A percentile compares a stretch with the other conserved stretches of the same genome.
phyloP scores from a whole-genome alignment of 441 rosid species.

The Syzygium syzygioides region DNA sequence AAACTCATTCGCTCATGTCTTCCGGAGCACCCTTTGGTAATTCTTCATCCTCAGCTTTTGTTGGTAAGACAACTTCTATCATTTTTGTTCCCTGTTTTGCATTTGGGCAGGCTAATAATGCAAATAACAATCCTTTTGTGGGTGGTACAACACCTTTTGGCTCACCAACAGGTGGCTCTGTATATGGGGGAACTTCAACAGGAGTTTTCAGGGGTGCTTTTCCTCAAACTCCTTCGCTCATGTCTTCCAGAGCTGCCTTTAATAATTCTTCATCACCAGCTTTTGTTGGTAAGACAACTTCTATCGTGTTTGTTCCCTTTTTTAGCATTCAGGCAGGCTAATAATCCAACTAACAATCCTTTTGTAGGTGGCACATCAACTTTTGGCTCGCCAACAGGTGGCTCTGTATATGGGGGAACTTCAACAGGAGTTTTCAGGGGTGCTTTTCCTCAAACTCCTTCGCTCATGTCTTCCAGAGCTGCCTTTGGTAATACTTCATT shows the following conservation, averaged over 20 bases:
- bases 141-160: constrained; percentile 63
- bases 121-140: constrained; percentile 51
- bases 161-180: constrained; percentile 24
- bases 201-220: no score
- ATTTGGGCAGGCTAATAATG: constrained; percentile 63
- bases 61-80: constrained; percentile 55
- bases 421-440: no score
- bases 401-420: no score
- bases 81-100: constrained; percentile 31
- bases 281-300: constrained; percentile 54
- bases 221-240: no score
- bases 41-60: constrained; percentile 64
- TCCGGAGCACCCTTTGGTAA: constrained; percentile 58
- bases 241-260: no score
- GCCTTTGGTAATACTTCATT: constrained; percentile 14
- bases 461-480: no score
- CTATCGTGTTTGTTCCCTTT: constrained; percentile 34
- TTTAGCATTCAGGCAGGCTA: constrained; percentile 54
- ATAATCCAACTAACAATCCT: constrained; percentile 38
- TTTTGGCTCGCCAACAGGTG: constrained; percentile 51
- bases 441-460: no score
- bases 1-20: constrained; percentile 29
- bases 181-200: no score
- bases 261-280: constrained; percentile 31
- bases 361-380: constrained; percentile 63